phyloP scores from a whole-genome alignment of 305 asterid species.

The Andrographis paniculata region DNA sequence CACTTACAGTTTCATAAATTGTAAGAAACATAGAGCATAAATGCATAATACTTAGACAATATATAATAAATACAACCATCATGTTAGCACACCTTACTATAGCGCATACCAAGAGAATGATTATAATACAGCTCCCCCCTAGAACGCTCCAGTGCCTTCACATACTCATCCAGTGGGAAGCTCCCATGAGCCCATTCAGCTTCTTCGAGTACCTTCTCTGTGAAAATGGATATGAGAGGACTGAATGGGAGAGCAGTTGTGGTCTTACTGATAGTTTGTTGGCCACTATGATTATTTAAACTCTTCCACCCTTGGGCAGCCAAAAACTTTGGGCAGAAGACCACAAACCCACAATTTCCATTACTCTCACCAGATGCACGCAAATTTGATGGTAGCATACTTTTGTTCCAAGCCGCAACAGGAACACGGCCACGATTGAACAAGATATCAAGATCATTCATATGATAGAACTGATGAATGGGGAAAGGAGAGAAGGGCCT shows the following conservation, averaged over 20 bases:
- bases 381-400: constrained; percentile 36
- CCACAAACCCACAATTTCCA: constrained; percentile 73
- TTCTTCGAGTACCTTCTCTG: constrained; percentile 43
- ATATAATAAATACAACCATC: constrained; percentile 18
- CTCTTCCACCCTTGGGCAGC: constrained; percentile 67
- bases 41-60: constrained; percentile 10
- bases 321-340: constrained; percentile 69
- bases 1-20: not conserved
- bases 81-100: constrained; percentile 62
- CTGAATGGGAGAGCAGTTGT: constrained; percentile 50
- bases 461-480: constrained; percentile 51
- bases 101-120: constrained; percentile 87
- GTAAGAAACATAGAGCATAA: constrained; percentile 11
- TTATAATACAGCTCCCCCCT: constrained; percentile 77
- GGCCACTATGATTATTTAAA: constrained; percentile 36
- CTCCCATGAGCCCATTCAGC: constrained; percentile 85
- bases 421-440: constrained; percentile 84
- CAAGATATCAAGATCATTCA: constrained; percentile 50
- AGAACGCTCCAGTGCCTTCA: constrained; percentile 73
- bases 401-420: constrained; percentile 70
- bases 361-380: constrained; percentile 37
- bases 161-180: constrained; percentile 87
- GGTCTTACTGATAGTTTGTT: constrained; percentile 23
- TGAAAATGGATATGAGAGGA: constrained; percentile 58
- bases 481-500: constrained; percentile 89